A percentile compares a stretch with the other conserved stretches of the same genome.
These are phyloP conservation scores for Niveomyces coronatus DNA, from an alignment of 2,329 filamentous ascomycete species.

Conservation along the genomic window DNA sequence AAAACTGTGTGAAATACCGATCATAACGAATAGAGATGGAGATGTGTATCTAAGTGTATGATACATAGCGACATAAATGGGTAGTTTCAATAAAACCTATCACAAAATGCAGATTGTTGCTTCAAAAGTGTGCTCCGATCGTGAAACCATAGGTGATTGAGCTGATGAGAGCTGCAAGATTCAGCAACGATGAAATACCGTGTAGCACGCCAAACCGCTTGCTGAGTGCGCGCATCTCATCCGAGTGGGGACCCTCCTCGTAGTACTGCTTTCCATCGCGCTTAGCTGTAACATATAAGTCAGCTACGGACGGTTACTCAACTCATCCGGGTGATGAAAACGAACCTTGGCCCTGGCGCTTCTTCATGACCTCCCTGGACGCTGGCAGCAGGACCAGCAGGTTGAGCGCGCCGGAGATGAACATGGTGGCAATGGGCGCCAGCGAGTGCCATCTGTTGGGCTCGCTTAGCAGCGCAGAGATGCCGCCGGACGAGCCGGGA, in stretches of 20 bases:
- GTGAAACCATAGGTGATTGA: slow-evolving; percentile 70
- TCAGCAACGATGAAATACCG: slow-evolving; percentile 69
- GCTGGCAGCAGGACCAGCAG: slow-evolving; percentile 60
- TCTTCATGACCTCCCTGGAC: slow-evolving; percentile 63
- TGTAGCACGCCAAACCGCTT: slow-evolving; percentile 71
- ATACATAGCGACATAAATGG: slow-evolving; percentile 1
- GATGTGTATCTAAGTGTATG: no score
- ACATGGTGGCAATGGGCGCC: slow-evolving; percentile 58
- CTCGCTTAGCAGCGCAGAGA: slow-evolving; percentile 47
- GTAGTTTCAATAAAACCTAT: not conserved
- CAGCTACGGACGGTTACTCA: not conserved
- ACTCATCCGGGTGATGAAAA: slow-evolving; percentile 5
- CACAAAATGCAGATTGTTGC: not conserved
- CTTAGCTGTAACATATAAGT: slow-evolving; percentile 45
- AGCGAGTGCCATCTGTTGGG: slow-evolving; percentile 55
- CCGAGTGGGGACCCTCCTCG: slow-evolving; percentile 67
- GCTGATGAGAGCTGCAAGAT: slow-evolving; percentile 59
- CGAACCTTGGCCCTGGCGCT: slow-evolving; percentile 70
- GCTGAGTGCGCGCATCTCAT: slow-evolving; percentile 75
- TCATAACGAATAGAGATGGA: no score
- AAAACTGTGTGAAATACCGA: no score
- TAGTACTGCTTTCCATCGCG: slow-evolving; percentile 83
- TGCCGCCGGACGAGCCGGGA: slow-evolving; percentile 45
- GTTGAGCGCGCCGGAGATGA: slow-evolving; percentile 63
- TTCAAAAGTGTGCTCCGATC: slow-evolving; percentile 41